Conservation (phyloP, 306 rosid species). For the Cucurbita argyrosperma region DNA sequence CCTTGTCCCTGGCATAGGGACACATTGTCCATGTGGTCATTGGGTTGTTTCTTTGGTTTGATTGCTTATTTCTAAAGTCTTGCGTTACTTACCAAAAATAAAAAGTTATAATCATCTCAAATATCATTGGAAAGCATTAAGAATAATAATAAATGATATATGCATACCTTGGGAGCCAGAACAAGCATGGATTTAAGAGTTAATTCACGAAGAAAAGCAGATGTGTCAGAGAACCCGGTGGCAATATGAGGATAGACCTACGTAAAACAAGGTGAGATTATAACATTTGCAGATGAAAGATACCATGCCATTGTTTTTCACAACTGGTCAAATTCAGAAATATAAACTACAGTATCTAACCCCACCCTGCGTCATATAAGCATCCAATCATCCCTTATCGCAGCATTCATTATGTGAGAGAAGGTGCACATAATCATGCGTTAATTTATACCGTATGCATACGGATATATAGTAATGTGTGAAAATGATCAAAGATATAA, state of each 20-base stretch:
- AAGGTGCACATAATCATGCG: background rate
- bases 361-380: background rate
- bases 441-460: background rate
- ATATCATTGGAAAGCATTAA: background rate
- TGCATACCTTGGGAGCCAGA: constrained; percentile 75
- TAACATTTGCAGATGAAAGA: background rate
- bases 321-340: background rate
- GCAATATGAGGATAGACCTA: constrained; percentile 96
- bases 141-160: background rate
- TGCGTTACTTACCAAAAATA: background rate
- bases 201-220: constrained; percentile 91
- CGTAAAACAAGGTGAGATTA: constrained; percentile 11
- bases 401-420: background rate
- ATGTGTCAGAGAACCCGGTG: constrained; percentile 85
- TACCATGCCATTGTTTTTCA: background rate
- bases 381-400: background rate
- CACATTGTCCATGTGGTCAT: background rate
- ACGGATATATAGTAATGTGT: background rate
- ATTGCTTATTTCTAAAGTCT: background rate
- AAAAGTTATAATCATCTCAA: background rate
- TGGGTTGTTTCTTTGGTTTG: background rate
- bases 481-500: no score
- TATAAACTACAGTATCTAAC: background rate
- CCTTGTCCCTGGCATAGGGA: no score
- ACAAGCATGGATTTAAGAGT: constrained; percentile 92